Conservation (phyloP, 345 rosid species). For the Cochlearia excelsa region DNA sequence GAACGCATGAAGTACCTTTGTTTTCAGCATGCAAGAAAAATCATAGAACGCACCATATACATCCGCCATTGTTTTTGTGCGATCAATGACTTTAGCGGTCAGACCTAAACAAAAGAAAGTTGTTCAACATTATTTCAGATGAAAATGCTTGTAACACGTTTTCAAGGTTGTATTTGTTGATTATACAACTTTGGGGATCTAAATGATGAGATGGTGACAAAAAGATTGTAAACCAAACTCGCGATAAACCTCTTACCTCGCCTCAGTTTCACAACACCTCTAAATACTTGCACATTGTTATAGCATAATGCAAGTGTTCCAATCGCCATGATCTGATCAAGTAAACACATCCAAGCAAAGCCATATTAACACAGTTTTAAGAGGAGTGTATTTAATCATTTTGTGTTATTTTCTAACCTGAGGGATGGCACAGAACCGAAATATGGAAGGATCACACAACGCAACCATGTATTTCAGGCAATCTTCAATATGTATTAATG, state of each 20-base stretch:
- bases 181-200: neutral
- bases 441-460: conserved; percentile 63
- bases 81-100: conserved; percentile 79
- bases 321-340: conserved; percentile 82
- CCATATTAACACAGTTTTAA: neutral
- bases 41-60: conserved; percentile 88
- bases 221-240: neutral
- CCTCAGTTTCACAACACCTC: conserved; percentile 95
- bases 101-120: conserved; percentile 51
- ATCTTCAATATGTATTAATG: conserved; percentile 70
- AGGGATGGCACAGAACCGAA: conserved; percentile 91
- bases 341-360: conserved; percentile 34
- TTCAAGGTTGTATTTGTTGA: conserved; percentile 12
- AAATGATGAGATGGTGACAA: too few relatives aligned
- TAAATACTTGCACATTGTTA: conserved; percentile 85
- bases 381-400: too few relatives aligned
- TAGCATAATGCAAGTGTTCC: conserved; percentile 93
- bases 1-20: conserved; percentile 49
- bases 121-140: conserved; percentile 1
- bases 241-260: conserved; percentile 61
- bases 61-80: conserved; percentile 78
- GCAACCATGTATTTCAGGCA: conserved; percentile 71
- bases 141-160: neutral
- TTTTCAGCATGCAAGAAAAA: conserved; percentile 64
- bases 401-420: conserved; percentile 45